These are phyloP conservation scores for Phymatotrichopsis omnivora DNA, from an alignment of 2,329 filamentous ascomycete genomes.

Conservation along the genomic window DNA sequence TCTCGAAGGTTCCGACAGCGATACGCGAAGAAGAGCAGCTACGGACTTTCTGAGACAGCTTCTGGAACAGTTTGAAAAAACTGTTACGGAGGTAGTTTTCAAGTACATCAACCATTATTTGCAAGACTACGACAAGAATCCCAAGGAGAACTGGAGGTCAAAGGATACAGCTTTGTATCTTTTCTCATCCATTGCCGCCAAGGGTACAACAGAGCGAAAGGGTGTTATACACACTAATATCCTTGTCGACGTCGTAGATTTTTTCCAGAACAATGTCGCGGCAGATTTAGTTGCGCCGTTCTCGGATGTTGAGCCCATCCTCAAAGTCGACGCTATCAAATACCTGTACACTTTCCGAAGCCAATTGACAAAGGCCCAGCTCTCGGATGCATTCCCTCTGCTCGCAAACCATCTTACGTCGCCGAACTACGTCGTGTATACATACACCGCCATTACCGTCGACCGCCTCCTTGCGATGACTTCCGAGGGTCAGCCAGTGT, in stretches of 20 bases:
- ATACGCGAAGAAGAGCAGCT: conserved; percentile 81
- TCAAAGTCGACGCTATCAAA: conserved; percentile 97
- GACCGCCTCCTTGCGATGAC: conserved; percentile 81
- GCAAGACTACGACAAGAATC: conserved; percentile 57
- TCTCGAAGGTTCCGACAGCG: conserved; percentile 89
- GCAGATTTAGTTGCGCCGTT: conserved; percentile 64
- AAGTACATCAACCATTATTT: conserved; percentile 83
- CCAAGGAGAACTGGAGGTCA: conserved; percentile 72
- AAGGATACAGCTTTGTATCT: conserved; percentile 98
- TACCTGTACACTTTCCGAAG: conserved; percentile 96
- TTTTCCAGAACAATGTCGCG: conserved; percentile 88
- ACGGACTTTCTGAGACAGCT: conserved; percentile 89
- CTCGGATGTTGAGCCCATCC: conserved; percentile 62
- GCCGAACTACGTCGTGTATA: conserved; percentile 91
- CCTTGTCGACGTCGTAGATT: conserved; percentile 81
- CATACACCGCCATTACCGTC: conserved; percentile 92
- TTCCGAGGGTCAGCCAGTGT: conserved; percentile 67
- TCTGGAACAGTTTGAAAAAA: conserved; percentile 74
- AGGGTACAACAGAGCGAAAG: conserved; percentile 71
- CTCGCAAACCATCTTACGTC: conserved; percentile 86
- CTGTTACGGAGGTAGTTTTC: conserved; percentile 78
- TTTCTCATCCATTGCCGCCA: conserved; percentile 86
- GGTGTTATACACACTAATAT: conserved; percentile 85
- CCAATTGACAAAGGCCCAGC: conserved; percentile 83
- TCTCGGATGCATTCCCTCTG: conserved; percentile 79